A percentile compares a stretch with the other conserved stretches of the same genome.
Evolutionary conservation across 805 yeast genomes (phyloP).

Genomic region (Candida ulmi): DNA sequence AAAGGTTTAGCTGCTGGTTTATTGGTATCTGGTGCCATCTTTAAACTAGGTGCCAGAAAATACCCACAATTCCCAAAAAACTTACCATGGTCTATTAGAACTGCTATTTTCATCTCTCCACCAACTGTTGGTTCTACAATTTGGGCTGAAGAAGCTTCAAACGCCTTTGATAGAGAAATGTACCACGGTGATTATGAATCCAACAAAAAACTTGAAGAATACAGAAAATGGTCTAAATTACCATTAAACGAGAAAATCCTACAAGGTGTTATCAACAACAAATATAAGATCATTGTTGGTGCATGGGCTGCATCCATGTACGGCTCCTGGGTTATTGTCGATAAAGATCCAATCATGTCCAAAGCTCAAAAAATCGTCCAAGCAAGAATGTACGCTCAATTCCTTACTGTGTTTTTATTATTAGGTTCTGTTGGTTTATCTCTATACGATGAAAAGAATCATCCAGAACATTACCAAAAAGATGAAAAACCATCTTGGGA

Average conservation of each 20-base stretch:
- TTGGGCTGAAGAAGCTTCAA: slow-evolving; percentile 67
- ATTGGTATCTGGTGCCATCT: slow-evolving; percentile 48
- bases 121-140: slow-evolving; percentile 58
- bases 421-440: slow-evolving; percentile 64
- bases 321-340: slow-evolving; percentile 72
- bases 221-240: slow-evolving; percentile 45
- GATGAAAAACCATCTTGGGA: slow-evolving; percentile 40
- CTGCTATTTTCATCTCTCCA: slow-evolving; percentile 66
- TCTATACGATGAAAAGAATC: slow-evolving; percentile 57
- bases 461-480: slow-evolving; percentile 31
- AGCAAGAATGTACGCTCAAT: slow-evolving; percentile 90
- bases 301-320: slow-evolving; percentile 78
- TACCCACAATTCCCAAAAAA: slow-evolving; percentile 38
- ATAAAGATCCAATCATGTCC: slow-evolving; percentile 70
- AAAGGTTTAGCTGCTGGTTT: slow-evolving; percentile 58
- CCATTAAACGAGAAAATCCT: slow-evolving; percentile 44
- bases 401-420: slow-evolving; percentile 64
- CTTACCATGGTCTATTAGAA: slow-evolving; percentile 51
- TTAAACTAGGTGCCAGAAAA: slow-evolving; percentile 41
- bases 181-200: slow-evolving; percentile 42
- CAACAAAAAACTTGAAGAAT: slow-evolving; percentile 38
- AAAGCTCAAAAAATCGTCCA: slow-evolving; percentile 77
- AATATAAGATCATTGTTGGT: slow-evolving; percentile 61
- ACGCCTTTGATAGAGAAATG: slow-evolving; percentile 53
- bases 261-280: slow-evolving; percentile 45